Evolutionary conservation across 163 green algal species (phyloP).

Genomic region (Scenedesmus sp.): DNA sequence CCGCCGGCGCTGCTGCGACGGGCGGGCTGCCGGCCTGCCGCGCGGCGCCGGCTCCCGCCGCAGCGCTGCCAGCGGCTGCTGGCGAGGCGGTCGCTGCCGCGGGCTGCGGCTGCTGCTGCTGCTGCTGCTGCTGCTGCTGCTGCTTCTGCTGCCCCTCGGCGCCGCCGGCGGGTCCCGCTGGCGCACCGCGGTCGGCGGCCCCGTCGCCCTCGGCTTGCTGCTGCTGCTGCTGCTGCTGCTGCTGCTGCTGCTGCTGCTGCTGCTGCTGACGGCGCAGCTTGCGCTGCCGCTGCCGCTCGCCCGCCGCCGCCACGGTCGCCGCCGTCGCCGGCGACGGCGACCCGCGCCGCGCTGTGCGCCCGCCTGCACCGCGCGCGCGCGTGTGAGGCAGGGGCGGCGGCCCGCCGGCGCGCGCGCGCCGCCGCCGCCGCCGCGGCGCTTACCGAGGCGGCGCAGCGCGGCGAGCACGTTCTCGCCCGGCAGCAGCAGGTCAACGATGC

Average conservation of each 20-base stretch:
- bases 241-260: neutral
- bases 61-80: slow-evolving; percentile 18
- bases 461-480: slow-evolving; percentile 65
- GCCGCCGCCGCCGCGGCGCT: neutral
- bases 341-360: neutral
- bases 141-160: slow-evolving; percentile 18
- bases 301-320: slow-evolving; percentile 10
- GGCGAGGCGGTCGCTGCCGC: slow-evolving; percentile 14
- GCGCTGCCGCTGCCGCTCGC: neutral
- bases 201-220: too few species aligned
- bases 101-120: slow-evolving; percentile 4
- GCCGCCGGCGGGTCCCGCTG: neutral
- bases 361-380: neutral
- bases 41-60: too few species aligned
- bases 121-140: slow-evolving; percentile 35
- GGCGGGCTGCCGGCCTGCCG: too few species aligned
- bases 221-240: neutral
- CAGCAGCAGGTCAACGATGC: slow-evolving; percentile 62
- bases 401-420: neutral
- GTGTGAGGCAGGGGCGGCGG: neutral
- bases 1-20: slow-evolving; percentile 1
- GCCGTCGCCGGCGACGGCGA: neutral
- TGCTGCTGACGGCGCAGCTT: neutral
- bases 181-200: too few species aligned
- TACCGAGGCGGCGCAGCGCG: slow-evolving; percentile 63